A percentile compares a stretch with the other conserved stretches of the same genome.
Conservation (phyloP, 1,284 basidiomycete genomes). For the Rhodotorula sp. region DNA sequence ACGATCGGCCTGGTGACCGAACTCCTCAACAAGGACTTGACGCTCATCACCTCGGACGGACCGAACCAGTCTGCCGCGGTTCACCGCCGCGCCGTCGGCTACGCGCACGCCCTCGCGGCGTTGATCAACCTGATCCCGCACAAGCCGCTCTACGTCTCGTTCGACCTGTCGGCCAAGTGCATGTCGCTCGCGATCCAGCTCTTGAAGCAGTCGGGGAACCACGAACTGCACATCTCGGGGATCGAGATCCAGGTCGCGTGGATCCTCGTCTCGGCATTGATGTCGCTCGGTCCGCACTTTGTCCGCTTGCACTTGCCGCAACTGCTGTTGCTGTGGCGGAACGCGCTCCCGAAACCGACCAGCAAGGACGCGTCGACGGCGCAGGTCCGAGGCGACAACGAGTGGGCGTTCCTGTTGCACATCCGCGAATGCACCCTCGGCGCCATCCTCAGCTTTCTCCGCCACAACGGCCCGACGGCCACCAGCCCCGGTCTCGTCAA, state of each 20-base stretch:
- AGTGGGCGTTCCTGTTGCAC: constrained; percentile 90
- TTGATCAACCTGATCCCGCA: constrained; percentile 82
- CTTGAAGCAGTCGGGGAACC: constrained; percentile 85
- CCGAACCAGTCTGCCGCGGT: constrained; percentile 68
- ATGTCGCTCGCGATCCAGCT: constrained; percentile 87
- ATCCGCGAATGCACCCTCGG: constrained; percentile 88
- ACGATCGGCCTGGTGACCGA: constrained; percentile 72
- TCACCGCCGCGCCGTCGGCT: constrained; percentile 72
- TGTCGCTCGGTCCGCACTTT: constrained; percentile 91
- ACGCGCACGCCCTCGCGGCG: constrained; percentile 82
- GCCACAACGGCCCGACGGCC: constrained; percentile 60
- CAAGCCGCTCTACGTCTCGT: constrained; percentile 89
- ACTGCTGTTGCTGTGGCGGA: constrained; percentile 91
- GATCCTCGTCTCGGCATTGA: constrained; percentile 85
- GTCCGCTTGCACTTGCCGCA: constrained; percentile 89
- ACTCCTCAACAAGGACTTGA: constrained; percentile 75
- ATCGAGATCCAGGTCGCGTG: constrained; percentile 93
- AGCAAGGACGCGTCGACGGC: constrained; percentile 70
- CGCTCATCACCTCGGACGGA: constrained; percentile 51
- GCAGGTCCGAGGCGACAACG: constrained; percentile 65
- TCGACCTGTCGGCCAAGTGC: constrained; percentile 86
- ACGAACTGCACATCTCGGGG: constrained; percentile 76
- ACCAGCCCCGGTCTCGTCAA: constrained; percentile 65
- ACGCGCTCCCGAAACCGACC: constrained; percentile 91
- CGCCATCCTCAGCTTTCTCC: constrained; percentile 82